Conservation (phyloP, 805 yeast genomes). For the Pichia paraexigua region DNA sequence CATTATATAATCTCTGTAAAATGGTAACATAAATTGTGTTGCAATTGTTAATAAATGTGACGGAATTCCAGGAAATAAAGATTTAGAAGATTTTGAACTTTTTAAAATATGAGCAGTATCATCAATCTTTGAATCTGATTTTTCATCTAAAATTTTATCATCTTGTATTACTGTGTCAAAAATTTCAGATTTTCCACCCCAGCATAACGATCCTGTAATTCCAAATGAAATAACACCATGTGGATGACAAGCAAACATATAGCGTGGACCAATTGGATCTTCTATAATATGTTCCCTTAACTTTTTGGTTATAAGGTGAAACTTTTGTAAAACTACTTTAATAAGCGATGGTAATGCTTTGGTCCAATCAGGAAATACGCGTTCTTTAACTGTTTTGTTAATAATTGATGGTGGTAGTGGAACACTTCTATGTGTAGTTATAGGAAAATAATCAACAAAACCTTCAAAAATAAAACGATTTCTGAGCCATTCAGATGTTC, state of each 20-base stretch:
- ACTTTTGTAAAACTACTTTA: neutral
- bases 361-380: slow-evolving; percentile 3
- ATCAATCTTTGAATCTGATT: slow-evolving; percentile 36
- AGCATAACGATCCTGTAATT: slow-evolving; percentile 55
- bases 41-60: slow-evolving; percentile 71
- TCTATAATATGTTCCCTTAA: slow-evolving; percentile 14
- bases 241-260: slow-evolving; percentile 91
- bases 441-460: slow-evolving; percentile 76
- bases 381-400: neutral
- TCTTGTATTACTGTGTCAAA: slow-evolving; percentile 8
- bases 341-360: neutral
- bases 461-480: slow-evolving; percentile 55
- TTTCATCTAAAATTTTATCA: slow-evolving; percentile 20
- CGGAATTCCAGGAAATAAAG: slow-evolving; percentile 72
- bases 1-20: slow-evolving; percentile 78
- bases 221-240: slow-evolving; percentile 95
- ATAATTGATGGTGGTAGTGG: slow-evolving; percentile 71
- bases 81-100: slow-evolving; percentile 35
- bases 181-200: slow-evolving; percentile 3
- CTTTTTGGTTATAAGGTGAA: slow-evolving; percentile 1
- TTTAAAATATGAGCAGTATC: slow-evolving; percentile 42
- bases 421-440: slow-evolving; percentile 55
- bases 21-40: slow-evolving; percentile 76
- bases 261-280: slow-evolving; percentile 55
- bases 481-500: slow-evolving; percentile 53